Evolutionary conservation across 768 basidiomycete species (phyloP).

Genomic region (Tricholoma saponaceum): DNA sequence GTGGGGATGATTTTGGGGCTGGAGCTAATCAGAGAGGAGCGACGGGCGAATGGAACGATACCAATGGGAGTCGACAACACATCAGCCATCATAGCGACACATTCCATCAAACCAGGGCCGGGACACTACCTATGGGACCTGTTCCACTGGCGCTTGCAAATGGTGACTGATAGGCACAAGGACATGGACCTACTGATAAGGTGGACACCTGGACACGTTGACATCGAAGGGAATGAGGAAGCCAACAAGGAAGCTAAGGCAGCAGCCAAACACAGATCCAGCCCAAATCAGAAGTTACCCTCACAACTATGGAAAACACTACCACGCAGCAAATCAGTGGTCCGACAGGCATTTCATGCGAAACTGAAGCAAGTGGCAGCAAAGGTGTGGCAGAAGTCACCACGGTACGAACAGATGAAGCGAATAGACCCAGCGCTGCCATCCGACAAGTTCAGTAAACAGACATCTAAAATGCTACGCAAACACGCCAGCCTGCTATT

Average conservation of each 20-base stretch:
- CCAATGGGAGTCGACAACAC: no score
- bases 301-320: neutral
- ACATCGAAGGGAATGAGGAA: neutral
- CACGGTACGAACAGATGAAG: neutral
- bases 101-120: no score
- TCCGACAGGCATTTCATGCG: neutral
- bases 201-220: neutral
- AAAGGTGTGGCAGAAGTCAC: neutral
- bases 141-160: neutral
- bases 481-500: neutral
- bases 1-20: no score
- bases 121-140: neutral
- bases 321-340: neutral
- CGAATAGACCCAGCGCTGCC: neutral
- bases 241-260: neutral
- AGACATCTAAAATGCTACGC: neutral
- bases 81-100: no score
- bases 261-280: neutral
- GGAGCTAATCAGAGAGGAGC: no score
- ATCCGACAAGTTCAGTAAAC: neutral
- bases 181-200: neutral
- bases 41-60: no score
- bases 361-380: neutral
- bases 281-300: neutral
- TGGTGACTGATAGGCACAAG: neutral